These are phyloP conservation scores for Rhypophila decipiens DNA, from an alignment of 495 filamentous ascomycete genomes.

Conservation along the genomic window DNA sequence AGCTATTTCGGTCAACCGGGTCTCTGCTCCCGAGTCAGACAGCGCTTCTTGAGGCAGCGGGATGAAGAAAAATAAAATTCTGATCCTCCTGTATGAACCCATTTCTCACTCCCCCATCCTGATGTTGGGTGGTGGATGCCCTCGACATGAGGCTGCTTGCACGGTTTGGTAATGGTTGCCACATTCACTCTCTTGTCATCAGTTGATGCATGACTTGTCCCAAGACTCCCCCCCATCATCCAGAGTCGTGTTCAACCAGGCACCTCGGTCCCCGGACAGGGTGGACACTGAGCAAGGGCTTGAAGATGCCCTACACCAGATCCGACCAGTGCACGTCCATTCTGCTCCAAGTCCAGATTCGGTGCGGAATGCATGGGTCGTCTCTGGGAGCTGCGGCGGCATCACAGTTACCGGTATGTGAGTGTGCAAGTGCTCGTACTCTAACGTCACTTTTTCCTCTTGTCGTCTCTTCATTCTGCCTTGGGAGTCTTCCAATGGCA, in stretches of 20 bases:
- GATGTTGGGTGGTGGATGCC: too few species aligned
- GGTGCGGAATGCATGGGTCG: conserved; percentile 9
- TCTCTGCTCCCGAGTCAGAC: conserved; percentile 12
- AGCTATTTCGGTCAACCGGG: conserved; percentile 1
- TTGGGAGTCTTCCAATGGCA: background rate
- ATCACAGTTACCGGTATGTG: conserved; percentile 9
- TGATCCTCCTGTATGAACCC: conserved; percentile 1
- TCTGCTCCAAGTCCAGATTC: conserved; percentile 20
- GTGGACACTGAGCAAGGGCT: conserved; percentile 15
- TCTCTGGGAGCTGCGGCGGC: conserved; percentile 3
- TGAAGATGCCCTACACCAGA: conserved; percentile 39
- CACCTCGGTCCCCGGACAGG: conserved; percentile 12
- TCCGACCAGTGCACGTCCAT: conserved; percentile 54
- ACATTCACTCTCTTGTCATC: conserved; percentile 13
- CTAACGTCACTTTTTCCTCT: background rate
- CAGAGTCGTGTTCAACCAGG: conserved; percentile 22
- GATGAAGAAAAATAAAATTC: conserved; percentile 3
- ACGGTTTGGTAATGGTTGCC: conserved; percentile 3
- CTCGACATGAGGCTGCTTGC: too few species aligned
- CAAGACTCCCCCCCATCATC: conserved; percentile 15
- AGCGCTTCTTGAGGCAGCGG: conserved; percentile 13
- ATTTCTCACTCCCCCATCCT: too few species aligned
- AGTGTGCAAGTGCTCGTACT: too few species aligned
- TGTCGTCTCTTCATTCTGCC: background rate
- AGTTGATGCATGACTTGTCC: conserved; percentile 23